Conservation (phyloP, 2,329 filamentous ascomycete genomes). For the Clarireedia paspali region DNA sequence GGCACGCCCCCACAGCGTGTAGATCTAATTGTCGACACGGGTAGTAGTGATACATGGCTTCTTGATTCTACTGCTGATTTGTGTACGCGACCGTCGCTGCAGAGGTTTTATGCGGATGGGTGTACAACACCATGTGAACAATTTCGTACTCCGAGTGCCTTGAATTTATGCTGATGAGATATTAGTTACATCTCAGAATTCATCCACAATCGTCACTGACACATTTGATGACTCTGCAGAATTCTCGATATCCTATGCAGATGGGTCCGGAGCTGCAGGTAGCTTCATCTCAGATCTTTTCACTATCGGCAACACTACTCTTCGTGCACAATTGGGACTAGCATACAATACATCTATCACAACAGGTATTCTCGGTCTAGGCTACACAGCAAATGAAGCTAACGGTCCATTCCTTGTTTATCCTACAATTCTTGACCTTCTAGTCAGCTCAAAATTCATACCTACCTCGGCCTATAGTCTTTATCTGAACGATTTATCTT, state of each 20-base stretch:
- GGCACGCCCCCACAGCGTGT: slow-evolving; percentile 50
- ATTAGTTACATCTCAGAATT: background rate
- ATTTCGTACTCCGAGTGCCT: slow-evolving; percentile 26
- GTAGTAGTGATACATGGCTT: slow-evolving; percentile 55
- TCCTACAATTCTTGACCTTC: slow-evolving; percentile 24
- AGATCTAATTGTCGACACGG: slow-evolving; percentile 51
- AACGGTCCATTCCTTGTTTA: slow-evolving; percentile 30
- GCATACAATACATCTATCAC: slow-evolving; percentile 39
- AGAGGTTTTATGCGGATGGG: slow-evolving; percentile 20
- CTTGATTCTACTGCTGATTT: slow-evolving; percentile 28
- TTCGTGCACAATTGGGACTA: slow-evolving; percentile 46
- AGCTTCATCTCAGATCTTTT: slow-evolving; percentile 38
- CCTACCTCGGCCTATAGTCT: slow-evolving; percentile 33
- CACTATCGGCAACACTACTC: slow-evolving; percentile 36
- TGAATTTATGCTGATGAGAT: background rate
- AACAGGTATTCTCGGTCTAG: slow-evolving; percentile 50
- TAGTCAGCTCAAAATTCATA: slow-evolving; percentile 35
- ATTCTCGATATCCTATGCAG: slow-evolving; percentile 53
- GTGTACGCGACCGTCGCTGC: slow-evolving; percentile 14
- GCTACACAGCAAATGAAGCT: slow-evolving; percentile 42
- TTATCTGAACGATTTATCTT: slow-evolving; percentile 26
- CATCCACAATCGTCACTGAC: background rate
- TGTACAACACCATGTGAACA: slow-evolving; percentile 36
- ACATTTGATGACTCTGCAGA: background rate
- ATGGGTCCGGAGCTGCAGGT: slow-evolving; percentile 46